Evolutionary conservation across 1,139 yeast genomes (phyloP).

Genomic region (Ogataea hybrid): DNA sequence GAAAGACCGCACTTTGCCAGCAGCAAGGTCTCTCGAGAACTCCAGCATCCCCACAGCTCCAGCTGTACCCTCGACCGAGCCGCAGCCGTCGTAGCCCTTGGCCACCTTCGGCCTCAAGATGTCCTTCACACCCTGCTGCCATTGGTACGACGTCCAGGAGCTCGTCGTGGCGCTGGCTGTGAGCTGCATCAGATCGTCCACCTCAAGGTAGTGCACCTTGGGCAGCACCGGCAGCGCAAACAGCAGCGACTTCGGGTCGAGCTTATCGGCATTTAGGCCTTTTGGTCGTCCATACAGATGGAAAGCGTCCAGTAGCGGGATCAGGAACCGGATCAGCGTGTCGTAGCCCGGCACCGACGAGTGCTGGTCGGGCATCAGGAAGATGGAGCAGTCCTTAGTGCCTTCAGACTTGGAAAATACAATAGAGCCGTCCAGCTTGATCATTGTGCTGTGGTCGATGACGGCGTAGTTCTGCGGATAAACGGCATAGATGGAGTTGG

Average conservation of each 20-base stretch:
- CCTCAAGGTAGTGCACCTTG: conserved; percentile 73
- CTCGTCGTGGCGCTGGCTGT: conserved; percentile 36
- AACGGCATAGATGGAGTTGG: conserved; percentile 82
- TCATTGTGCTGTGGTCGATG: conserved; percentile 83
- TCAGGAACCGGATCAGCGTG: conserved; percentile 80
- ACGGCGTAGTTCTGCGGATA: conserved; percentile 82
- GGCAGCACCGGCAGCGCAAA: conserved; percentile 94
- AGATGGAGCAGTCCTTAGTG: conserved; percentile 76
- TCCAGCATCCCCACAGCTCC: conserved; percentile 55
- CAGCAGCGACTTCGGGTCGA: conserved; percentile 72
- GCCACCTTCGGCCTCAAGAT: conserved; percentile 62
- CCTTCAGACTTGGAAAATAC: conserved; percentile 52
- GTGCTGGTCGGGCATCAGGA: conserved; percentile 93
- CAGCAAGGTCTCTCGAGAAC: conserved; percentile 29
- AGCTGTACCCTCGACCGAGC: conserved; percentile 58
- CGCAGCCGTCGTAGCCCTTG: conserved; percentile 83
- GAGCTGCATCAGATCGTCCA: conserved; percentile 50
- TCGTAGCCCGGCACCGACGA: conserved; percentile 94
- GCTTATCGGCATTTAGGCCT: conserved; percentile 82
- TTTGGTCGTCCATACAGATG: conserved; percentile 90
- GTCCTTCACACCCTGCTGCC: conserved; percentile 66
- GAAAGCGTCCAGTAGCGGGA: conserved; percentile 85
- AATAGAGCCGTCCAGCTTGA: conserved; percentile 83
- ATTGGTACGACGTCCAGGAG: conserved; percentile 65
- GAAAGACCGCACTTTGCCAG: conserved; percentile 26